Evolutionary conservation across 1,284 basidiomycete genomes (phyloP).

Genomic region (Salmacisia buchloeana): DNA sequence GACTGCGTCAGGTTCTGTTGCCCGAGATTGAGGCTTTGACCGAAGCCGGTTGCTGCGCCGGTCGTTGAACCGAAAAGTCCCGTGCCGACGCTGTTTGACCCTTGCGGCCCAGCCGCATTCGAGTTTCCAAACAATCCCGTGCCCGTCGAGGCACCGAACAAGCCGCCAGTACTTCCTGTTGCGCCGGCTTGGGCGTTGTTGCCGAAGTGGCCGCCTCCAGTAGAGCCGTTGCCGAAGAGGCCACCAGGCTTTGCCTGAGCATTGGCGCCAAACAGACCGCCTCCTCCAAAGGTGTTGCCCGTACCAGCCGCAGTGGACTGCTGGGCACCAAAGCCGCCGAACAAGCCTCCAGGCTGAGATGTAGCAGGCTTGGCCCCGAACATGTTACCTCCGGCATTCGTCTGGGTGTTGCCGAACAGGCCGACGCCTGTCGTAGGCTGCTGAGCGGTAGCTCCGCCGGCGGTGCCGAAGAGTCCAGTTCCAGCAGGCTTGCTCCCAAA

Average conservation of each 20-base stretch:
- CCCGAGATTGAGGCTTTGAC: conserved; percentile 51
- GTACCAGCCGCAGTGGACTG: conserved; percentile 30
- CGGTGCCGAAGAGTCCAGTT: not conserved
- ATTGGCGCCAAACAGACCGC: not conserved
- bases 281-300: conserved; percentile 25
- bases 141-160: not conserved
- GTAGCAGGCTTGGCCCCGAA: conserved; percentile 34
- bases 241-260: not conserved
- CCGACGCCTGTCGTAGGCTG: not conserved
- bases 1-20: conserved; percentile 6
- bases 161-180: not conserved
- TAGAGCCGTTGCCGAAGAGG: not conserved
- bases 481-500: conserved; percentile 1
- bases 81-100: conserved; percentile 23
- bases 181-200: not conserved
- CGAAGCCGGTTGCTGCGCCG: conserved; percentile 54
- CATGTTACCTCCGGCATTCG: not conserved
- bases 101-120: not conserved
- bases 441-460: not conserved
- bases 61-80: conserved; percentile 51
- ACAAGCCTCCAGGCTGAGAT: conserved; percentile 50
- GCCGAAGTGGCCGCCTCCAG: conserved; percentile 1
- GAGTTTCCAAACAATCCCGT: not conserved
- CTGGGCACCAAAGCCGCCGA: conserved; percentile 47
- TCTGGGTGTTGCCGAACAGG: conserved; percentile 2